Base-by-base conservation (phyloP, 192 early-diverging fungal species). In the Backusella parvicylindrica region DNA sequence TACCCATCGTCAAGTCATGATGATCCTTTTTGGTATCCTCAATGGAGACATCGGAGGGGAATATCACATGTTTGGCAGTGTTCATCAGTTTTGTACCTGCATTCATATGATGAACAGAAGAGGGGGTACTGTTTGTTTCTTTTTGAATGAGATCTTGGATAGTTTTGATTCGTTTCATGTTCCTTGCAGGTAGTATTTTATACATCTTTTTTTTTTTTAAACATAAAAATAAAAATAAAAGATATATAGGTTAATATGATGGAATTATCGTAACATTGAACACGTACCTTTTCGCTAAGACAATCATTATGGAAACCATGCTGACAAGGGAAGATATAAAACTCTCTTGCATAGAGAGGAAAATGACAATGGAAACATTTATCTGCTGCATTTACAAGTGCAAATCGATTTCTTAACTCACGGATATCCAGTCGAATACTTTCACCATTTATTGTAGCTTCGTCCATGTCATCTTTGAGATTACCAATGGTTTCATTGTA, bases 261-360 rank as follows among this genome's bases (percentile, higher is more conserved):
- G n/a, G n/a, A n/a, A n/a, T n/a, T n/a, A n/a, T n/a, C n/a, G n/a
- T n/a, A n/a, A n/a, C n/a, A n/a, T n/a, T n/a, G n/a, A n/a, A n/a
- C n/a, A n/a, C n/a, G n/a, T 87, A 95, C 93, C 71, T 84, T 84
- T 38, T 89, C 83, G 28, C 91, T 92, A 63, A 99, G 80, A 80
- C 96, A 99, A 75, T 98, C 95, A 7, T 93, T 87, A 82, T 99
- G 98, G 85, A 96, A 97, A 6, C 91, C 90, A 79, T 98, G 97
- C 71, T 95, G 92, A 78, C 98, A 99, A 1, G 96, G 96, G 71
- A 98, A 99, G 30, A 96, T 90, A 72, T 95, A 96, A 77, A 98
- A 97, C 81, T 95, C 94, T 16, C 95, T 85, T 21, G 92, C 87
- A 78, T 97, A 84, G 36, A 99, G 80, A 9, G 95, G 91, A 60